Conservation (phyloP, 768 basidiomycete species). For the Trametes villosa region DNA sequence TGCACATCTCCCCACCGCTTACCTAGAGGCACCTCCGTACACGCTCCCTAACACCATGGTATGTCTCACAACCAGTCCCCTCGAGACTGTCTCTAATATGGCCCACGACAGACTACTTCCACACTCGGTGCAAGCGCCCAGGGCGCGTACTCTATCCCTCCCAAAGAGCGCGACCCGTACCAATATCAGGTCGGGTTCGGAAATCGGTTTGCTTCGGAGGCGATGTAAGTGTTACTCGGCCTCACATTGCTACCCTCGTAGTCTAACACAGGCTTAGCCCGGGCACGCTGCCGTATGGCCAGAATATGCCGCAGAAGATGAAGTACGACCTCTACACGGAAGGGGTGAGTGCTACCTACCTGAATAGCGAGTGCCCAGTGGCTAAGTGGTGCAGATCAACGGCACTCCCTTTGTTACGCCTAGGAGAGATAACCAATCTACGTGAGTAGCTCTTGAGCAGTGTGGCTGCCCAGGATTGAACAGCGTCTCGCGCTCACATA, state of each 20-base stretch:
- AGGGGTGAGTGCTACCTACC: constrained; percentile 42
- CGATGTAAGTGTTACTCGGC: constrained; percentile 45
- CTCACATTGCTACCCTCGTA: not conserved
- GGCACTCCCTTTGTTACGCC: constrained; percentile 65
- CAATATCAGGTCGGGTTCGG: constrained; percentile 62
- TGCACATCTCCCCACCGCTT: too few relatives aligned
- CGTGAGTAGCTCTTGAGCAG: constrained; percentile 43
- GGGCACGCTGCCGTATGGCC: constrained; percentile 58
- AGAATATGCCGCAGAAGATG: constrained; percentile 65
- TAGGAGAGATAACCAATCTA: constrained; percentile 53
- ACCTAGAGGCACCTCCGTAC: too few relatives aligned
- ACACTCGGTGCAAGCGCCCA: constrained; percentile 43
- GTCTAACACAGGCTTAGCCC: constrained; percentile 42
- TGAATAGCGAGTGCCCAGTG: not conserved
- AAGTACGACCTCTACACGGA: constrained; percentile 69
- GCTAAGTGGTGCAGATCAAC: constrained; percentile 47
- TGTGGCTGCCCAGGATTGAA: too few relatives aligned
- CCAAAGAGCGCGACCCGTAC: constrained; percentile 55
- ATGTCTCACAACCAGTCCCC: not conserved
- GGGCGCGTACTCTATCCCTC: constrained; percentile 40
- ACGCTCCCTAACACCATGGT: not conserved
- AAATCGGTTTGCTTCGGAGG: constrained; percentile 59
- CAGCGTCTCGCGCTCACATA: constrained; percentile 25
- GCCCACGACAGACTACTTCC: constrained; percentile 3
- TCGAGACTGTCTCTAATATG: not conserved